Percentiles rank a stretch among this genome's conserved stretches.
Conservation (phyloP, 73 alveolate species). For the Symbiodinium pilosum region DNA sequence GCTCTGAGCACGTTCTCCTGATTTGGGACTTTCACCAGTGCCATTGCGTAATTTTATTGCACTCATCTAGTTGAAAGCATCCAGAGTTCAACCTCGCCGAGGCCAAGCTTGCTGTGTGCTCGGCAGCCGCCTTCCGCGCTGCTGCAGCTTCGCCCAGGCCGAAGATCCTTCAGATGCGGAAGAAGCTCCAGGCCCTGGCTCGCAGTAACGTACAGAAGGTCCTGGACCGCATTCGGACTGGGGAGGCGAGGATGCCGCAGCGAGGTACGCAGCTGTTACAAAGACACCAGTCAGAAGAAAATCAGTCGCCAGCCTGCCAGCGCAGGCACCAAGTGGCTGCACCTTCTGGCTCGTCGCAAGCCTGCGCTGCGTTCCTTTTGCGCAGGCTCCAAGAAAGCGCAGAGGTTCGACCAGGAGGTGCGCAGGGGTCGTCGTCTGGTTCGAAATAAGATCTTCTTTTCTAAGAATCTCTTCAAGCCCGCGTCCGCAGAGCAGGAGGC, state of each 20-base stretch:
- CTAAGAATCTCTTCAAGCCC: not conserved
- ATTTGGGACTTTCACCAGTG: no score
- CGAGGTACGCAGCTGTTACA: not conserved
- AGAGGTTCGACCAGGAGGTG: not conserved
- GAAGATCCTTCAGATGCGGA: not conserved
- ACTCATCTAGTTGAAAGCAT: no score
- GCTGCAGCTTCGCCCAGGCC: not conserved
- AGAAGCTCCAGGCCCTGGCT: not conserved
- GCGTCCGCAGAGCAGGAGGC: not conserved
- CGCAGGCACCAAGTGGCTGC: not conserved
- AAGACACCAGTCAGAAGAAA: not conserved
- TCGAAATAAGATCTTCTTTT: conserved; percentile 49
- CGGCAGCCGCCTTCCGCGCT: not conserved
- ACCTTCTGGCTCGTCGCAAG: not conserved
- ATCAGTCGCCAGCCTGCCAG: not conserved
- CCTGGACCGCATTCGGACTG: not conserved
- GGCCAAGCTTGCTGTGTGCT: not conserved
- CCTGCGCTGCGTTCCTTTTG: not conserved
- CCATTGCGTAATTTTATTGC: no score
- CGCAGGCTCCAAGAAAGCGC: not conserved
- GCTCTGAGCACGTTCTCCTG: no score
- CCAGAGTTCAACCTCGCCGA: no score
- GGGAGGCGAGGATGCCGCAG: not conserved
- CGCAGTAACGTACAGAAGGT: not conserved
- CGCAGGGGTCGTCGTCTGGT: conserved; percentile 19